Evolutionary conservation across 495 filamentous ascomycete species (phyloP).

Genomic region (Extremus antarcticus): DNA sequence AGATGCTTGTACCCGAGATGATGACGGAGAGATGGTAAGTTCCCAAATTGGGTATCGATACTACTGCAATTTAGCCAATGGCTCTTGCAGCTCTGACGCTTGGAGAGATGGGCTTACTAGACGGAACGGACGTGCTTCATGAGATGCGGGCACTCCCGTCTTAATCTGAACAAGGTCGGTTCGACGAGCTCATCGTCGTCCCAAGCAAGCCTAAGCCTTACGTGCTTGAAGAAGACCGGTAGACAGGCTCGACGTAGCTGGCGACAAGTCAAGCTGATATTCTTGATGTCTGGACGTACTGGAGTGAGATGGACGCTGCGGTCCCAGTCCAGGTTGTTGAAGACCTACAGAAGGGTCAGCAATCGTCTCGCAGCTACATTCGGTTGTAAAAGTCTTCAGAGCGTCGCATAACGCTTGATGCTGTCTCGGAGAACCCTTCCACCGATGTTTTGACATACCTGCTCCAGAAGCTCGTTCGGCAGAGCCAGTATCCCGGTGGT

Average conservation of each 20-base stretch:
- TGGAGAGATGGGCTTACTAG: background rate
- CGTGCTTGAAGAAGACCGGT: slow-evolving; percentile 5
- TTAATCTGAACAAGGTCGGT: slow-evolving; percentile 1
- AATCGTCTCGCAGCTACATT: too few species aligned
- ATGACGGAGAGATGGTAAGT: background rate
- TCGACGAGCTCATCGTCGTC: slow-evolving; percentile 1
- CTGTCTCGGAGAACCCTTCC: too few species aligned
- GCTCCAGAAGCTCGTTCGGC: background rate
- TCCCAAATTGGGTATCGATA: background rate
- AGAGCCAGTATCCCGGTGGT: background rate
- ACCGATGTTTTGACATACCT: too few species aligned
- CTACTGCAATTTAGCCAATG: background rate
- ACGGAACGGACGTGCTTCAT: slow-evolving; percentile 9
- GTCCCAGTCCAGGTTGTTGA: slow-evolving; percentile 11
- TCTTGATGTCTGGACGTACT: slow-evolving; percentile 4
- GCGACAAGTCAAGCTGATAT: slow-evolving; percentile 6
- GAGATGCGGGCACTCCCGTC: slow-evolving; percentile 4
- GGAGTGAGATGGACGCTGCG: background rate
- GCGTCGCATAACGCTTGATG: too few species aligned
- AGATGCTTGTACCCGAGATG: background rate
- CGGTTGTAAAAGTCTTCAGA: too few species aligned
- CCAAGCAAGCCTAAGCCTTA: slow-evolving; percentile 3
- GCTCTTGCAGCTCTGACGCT: background rate
- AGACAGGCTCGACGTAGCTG: slow-evolving; percentile 6
- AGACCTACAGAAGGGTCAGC: too few species aligned